Conservation (phyloP, 2,329 filamentous ascomycete genomes). For the Neonectria magnoliae region DNA sequence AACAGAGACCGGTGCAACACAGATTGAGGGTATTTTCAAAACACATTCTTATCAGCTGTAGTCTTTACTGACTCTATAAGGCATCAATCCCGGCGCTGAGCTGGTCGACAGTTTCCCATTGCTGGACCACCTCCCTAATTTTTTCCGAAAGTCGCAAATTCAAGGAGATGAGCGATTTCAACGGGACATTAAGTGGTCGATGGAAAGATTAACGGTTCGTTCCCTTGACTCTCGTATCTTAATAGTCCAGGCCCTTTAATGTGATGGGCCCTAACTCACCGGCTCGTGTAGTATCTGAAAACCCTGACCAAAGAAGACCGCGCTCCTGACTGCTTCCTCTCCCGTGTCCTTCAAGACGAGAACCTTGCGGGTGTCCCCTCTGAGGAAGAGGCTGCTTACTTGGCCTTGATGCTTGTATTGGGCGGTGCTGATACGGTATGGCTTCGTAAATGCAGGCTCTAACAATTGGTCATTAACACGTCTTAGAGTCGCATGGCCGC, state of each 20-base stretch:
- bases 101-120: constrained; percentile 15
- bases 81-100: constrained; percentile 8
- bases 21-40: constrained; percentile 4
- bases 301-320: background rate
- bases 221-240: too few relatives aligned
- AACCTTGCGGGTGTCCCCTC: background rate
- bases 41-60: background rate
- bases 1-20: constrained; percentile 1
- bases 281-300: background rate
- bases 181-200: constrained; percentile 10
- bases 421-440: constrained; percentile 16
- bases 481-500: constrained; percentile 11
- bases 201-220: constrained; percentile 2
- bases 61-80: background rate
- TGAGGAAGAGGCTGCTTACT: constrained; percentile 6
- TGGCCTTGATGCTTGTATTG: constrained; percentile 7
- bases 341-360: background rate
- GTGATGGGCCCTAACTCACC: background rate
- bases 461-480: background rate
- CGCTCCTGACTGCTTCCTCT: constrained; percentile 4
- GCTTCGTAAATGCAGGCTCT: background rate
- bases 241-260: too few relatives aligned
- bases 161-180: constrained; percentile 4
- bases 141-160: background rate
- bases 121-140: constrained; percentile 8